Percentiles rank a stretch among this genome's conserved stretches.
Conservation (phyloP, 2,329 filamentous ascomycete genomes). For the Diplocarpon rosae region DNA sequence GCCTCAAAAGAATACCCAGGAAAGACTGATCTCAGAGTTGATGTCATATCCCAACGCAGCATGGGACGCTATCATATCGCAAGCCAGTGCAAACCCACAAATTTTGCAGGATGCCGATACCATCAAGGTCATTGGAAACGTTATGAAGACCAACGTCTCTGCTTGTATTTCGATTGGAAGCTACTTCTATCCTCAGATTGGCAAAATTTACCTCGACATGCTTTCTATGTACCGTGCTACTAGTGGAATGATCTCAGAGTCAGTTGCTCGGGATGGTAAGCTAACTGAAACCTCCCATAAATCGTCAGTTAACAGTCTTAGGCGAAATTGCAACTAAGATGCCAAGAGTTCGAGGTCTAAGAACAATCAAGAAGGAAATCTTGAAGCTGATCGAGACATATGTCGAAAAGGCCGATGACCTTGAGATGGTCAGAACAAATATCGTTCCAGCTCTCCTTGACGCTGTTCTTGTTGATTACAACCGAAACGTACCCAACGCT, state of each 20-base stretch:
- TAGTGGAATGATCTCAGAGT: conserved; percentile 91
- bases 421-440: conserved; percentile 83
- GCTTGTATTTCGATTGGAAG: conserved; percentile 92
- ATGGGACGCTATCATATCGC: conserved; percentile 89
- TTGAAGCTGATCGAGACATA: conserved; percentile 97
- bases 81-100: conserved; percentile 72
- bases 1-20: conserved; percentile 87
- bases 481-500: conserved; percentile 89
- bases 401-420: conserved; percentile 93
- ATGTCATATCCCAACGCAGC: conserved; percentile 91
- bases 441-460: conserved; percentile 95
- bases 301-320: conserved; percentile 31
- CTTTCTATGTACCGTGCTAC: conserved; percentile 97
- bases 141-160: conserved; percentile 99
- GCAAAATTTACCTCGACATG: conserved; percentile 96
- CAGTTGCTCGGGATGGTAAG: conserved; percentile 72
- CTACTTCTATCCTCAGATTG: conserved; percentile 97
- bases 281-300: background rate
- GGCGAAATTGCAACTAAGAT: conserved; percentile 93
- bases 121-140: conserved; percentile 98
- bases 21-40: conserved; percentile 78
- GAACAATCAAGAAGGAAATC: conserved; percentile 99
- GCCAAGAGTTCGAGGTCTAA: conserved; percentile 85
- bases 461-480: conserved; percentile 90
- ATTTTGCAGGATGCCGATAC: conserved; percentile 87